Percentiles rank a stretch among this genome's conserved stretches.
These are phyloP conservation scores for Ogataea corticis DNA, from an alignment of 805 yeast species.

Conservation along the genomic window DNA sequence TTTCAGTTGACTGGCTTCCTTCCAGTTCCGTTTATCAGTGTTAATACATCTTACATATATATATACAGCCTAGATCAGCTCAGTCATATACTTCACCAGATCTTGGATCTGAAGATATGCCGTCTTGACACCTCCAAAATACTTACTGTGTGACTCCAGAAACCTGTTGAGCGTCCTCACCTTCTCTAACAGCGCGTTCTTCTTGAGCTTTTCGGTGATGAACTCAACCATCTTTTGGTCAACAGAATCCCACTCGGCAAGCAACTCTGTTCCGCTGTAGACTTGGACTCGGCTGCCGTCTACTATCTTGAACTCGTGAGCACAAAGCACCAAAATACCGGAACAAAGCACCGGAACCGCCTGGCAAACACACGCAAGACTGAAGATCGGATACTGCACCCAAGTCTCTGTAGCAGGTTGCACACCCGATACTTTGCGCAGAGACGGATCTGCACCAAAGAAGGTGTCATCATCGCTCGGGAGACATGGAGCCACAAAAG, in stretches of 20 bases:
- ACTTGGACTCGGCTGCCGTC: conserved; percentile 8
- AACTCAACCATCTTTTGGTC: conserved; percentile 6
- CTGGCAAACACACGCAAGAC: conserved; percentile 30
- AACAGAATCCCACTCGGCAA: conserved; percentile 11
- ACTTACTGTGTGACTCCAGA: conserved; percentile 22
- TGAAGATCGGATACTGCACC: conserved; percentile 40
- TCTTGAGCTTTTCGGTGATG: conserved; percentile 9
- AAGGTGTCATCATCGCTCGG: conserved; percentile 15
- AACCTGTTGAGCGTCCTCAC: conserved; percentile 21
- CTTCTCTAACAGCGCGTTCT: conserved; percentile 18
- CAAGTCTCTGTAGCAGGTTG: conserved; percentile 38
- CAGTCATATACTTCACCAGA: conserved; percentile 18
- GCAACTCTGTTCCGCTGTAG: conserved; percentile 5
- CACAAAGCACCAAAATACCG: conserved; percentile 17
- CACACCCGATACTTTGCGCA: conserved; percentile 21
- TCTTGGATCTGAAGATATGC: conserved; percentile 23
- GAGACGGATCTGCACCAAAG: conserved; percentile 15
- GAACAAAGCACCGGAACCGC: conserved; percentile 37
- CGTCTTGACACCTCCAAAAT: conserved; percentile 22
- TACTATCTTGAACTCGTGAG: conserved; percentile 8
- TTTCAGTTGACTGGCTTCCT: no score
- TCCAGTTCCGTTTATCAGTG: neutral
- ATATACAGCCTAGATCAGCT: neutral
- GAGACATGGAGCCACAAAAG: conserved; percentile 28
- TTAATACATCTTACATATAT: neutral